Evolutionary conservation across 2,329 filamentous ascomycete genomes (phyloP).

Genomic region (Didymella arachidicola): DNA sequence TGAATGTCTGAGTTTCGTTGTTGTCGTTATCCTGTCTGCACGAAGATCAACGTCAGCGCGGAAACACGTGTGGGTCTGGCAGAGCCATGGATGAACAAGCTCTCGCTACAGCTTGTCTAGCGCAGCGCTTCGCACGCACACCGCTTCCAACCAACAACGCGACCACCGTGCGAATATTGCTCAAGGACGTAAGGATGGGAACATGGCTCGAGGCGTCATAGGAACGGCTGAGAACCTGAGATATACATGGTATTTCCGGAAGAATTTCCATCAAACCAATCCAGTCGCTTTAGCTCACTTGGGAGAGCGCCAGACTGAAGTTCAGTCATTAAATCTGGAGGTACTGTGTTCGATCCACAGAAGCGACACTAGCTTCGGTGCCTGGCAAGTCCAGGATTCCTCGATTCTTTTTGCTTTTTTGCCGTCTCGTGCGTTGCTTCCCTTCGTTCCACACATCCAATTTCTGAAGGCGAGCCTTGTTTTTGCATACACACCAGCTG

Average conservation of each 20-base stretch:
- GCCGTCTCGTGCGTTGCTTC: too few relatives aligned
- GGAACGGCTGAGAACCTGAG: fast-evolving
- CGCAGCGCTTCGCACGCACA: background rate
- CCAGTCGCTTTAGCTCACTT: slow-evolving; percentile 43
- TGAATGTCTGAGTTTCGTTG: background rate
- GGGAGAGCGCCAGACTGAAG: slow-evolving; percentile 46
- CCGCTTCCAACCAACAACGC: background rate
- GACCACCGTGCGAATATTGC: too few relatives aligned
- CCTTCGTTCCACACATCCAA: too few relatives aligned
- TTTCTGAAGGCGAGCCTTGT: too few relatives aligned
- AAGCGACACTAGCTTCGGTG: slow-evolving; percentile 35
- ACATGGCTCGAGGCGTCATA: fast-evolving
- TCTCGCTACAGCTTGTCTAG: background rate
- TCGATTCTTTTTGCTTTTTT: slow-evolving; percentile 15
- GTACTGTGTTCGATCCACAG: slow-evolving; percentile 44
- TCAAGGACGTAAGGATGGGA: too few relatives aligned
- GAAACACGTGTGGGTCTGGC: background rate
- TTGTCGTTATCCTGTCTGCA: background rate
- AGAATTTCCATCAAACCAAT: slow-evolving; percentile 17
- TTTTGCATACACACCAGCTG: too few relatives aligned
- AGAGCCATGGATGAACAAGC: background rate
- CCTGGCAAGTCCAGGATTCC: slow-evolving; percentile 10
- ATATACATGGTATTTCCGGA: too few relatives aligned
- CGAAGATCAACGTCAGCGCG: background rate
- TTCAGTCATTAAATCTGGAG: slow-evolving; percentile 43